Percentiles rank a stretch among this genome's conserved stretches.
Conservation (phyloP, 2,329 filamentous ascomycete species). For the Coccinonectria pachysandricola region DNA sequence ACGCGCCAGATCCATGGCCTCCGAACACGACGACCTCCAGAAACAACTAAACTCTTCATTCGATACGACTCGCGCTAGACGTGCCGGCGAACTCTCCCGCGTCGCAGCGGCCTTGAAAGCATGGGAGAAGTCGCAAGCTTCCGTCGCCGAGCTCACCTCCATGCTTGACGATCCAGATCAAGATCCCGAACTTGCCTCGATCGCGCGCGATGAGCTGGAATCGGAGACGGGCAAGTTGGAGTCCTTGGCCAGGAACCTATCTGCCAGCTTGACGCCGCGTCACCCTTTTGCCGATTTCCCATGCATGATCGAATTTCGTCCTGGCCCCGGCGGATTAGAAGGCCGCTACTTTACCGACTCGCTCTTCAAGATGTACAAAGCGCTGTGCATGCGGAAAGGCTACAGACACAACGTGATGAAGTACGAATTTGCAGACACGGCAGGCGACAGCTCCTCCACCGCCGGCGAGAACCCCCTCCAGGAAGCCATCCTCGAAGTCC, state of each 20-base stretch:
- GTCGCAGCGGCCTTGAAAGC: slow-evolving; percentile 48
- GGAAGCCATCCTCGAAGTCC: slow-evolving; percentile 81
- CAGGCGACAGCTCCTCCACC: slow-evolving; percentile 38
- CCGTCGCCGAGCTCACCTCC: slow-evolving; percentile 41
- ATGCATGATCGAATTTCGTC: slow-evolving; percentile 84
- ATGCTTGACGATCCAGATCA: slow-evolving; percentile 37
- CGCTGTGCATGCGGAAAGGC: slow-evolving; percentile 60
- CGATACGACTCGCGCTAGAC: slow-evolving; percentile 46
- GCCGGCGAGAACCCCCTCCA: slow-evolving; percentile 61
- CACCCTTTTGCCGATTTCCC: slow-evolving; percentile 86
- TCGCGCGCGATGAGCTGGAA: slow-evolving; percentile 76
- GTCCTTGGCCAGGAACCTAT: slow-evolving; percentile 55
- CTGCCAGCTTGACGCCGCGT: slow-evolving; percentile 68
- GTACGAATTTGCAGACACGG: slow-evolving; percentile 65
- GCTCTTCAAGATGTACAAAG: slow-evolving; percentile 80
- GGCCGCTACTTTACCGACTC: slow-evolving; percentile 83
- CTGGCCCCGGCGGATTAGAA: slow-evolving; percentile 85
- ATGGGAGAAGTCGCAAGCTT: slow-evolving; percentile 45
- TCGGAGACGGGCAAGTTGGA: slow-evolving; percentile 52
- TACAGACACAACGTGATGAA: slow-evolving; percentile 63
- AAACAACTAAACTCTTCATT: slow-evolving; percentile 41
- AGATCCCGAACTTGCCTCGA: slow-evolving; percentile 60
- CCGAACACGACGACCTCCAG: slow-evolving; percentile 47
- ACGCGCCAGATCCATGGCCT: slow-evolving; percentile 46
- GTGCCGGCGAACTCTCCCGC: slow-evolving; percentile 49